These are phyloP conservation scores for Xylariaceae sp. DNA, from an alignment of 2,329 filamentous ascomycete genomes.

Conservation along the genomic window DNA sequence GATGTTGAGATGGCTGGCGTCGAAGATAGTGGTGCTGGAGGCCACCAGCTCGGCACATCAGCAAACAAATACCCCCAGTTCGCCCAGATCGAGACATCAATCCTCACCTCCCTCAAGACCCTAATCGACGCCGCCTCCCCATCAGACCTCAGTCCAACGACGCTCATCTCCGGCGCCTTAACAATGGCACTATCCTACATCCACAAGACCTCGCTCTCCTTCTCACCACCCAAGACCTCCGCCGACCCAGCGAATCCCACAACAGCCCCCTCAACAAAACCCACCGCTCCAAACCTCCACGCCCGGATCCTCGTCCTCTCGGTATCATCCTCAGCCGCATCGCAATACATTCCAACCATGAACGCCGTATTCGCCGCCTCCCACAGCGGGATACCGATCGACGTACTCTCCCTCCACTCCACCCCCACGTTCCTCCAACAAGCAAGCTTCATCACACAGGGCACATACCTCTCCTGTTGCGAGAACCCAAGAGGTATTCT, in stretches of 20 bases:
- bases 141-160: constrained; percentile 66
- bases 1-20: constrained; percentile 59
- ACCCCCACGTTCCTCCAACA: constrained; percentile 93
- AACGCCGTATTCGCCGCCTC: constrained; percentile 96
- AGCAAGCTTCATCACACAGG: constrained; percentile 64
- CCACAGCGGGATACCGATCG: constrained; percentile 82
- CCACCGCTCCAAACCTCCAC: constrained; percentile 53
- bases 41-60: constrained; percentile 30
- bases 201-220: constrained; percentile 72
- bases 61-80: constrained; percentile 96
- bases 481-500: constrained; percentile 68
- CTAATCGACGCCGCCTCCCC: constrained; percentile 69
- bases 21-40: constrained; percentile 25
- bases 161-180: constrained; percentile 85
- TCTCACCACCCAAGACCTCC: constrained; percentile 54
- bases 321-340: constrained; percentile 78
- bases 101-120: constrained; percentile 70
- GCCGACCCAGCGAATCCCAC: constrained; percentile 36
- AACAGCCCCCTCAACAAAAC: constrained; percentile 29
- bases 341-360: constrained; percentile 98
- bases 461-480: constrained; percentile 51
- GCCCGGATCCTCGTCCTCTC: constrained; percentile 87
- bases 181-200: constrained; percentile 88
- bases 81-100: constrained; percentile 76
- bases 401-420: constrained; percentile 82